A percentile compares a stretch with the other conserved stretches of the same genome.
Evolutionary conservation across 495 filamentous ascomycete genomes (phyloP).

Genomic region (Chaetomium fimeti): DNA sequence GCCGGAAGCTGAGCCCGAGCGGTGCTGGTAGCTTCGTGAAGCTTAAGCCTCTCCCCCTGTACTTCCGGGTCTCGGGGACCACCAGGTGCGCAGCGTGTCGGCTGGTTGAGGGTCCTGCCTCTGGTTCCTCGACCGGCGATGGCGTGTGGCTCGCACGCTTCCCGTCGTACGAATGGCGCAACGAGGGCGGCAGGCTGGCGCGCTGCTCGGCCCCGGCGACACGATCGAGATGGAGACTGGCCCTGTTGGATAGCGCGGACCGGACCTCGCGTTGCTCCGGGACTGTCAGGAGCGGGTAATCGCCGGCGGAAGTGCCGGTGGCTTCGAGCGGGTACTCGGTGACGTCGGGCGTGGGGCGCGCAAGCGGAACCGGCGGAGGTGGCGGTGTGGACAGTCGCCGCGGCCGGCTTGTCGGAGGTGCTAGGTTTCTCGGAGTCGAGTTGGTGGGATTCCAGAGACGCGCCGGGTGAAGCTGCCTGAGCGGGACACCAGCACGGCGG

Average conservation of each 20-base stretch:
- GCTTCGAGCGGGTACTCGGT: slow-evolving; percentile 35
- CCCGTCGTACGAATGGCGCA: slow-evolving; percentile 50
- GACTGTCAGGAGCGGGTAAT: slow-evolving; percentile 67
- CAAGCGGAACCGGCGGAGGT: slow-evolving; percentile 49
- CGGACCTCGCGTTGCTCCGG: slow-evolving; percentile 64
- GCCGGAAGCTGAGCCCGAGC: slow-evolving; percentile 34
- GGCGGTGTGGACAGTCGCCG: slow-evolving; percentile 49
- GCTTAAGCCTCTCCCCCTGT: slow-evolving; percentile 36
- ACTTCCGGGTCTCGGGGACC: slow-evolving; percentile 31
- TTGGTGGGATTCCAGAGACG: slow-evolving; percentile 66
- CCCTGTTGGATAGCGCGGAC: slow-evolving; percentile 50
- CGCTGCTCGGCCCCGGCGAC: slow-evolving; percentile 63
- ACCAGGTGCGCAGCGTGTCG: slow-evolving; percentile 33
- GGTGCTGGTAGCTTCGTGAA: slow-evolving; percentile 33
- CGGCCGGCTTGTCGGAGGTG: slow-evolving; percentile 28
- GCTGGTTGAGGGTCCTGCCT: slow-evolving; percentile 31
- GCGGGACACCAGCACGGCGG: slow-evolving; percentile 36
- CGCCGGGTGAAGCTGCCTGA: slow-evolving; percentile 39
- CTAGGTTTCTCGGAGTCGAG: slow-evolving; percentile 53
- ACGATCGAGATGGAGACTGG: slow-evolving; percentile 65
- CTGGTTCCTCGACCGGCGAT: slow-evolving; percentile 34
- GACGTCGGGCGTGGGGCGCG: slow-evolving; percentile 41
- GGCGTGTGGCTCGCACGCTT: slow-evolving; percentile 42
- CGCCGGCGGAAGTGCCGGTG: slow-evolving; percentile 51
- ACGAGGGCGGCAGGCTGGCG: slow-evolving; percentile 63